phyloP scores from a whole-genome alignment of 352 stramenopile species.

The Phytopythium boreale region DNA sequence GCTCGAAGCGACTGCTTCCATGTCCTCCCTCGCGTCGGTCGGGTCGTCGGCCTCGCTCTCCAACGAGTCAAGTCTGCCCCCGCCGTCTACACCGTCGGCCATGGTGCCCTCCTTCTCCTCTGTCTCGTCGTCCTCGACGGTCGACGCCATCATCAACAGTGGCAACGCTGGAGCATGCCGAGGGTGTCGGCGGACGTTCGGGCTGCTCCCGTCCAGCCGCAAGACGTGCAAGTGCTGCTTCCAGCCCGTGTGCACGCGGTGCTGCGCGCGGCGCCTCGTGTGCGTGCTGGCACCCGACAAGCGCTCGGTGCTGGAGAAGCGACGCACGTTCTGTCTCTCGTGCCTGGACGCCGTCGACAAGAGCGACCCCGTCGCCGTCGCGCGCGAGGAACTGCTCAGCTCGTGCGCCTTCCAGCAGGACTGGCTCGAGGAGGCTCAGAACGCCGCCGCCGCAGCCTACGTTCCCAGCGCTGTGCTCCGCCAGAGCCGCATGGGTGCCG shows the following conservation, averaged over 20 bases:
- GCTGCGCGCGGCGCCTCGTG: slow-evolving; percentile 26
- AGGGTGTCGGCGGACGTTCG: slow-evolving; percentile 27
- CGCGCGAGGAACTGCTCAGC: slow-evolving; percentile 25
- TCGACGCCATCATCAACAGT: neutral
- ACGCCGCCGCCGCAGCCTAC: neutral
- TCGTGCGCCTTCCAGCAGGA: slow-evolving; percentile 1
- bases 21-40: neutral
- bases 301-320: slow-evolving; percentile 32
- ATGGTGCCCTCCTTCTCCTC: neutral
- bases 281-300: slow-evolving; percentile 33
- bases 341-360: slow-evolving; percentile 30
- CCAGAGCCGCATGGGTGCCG: neutral
- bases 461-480: slow-evolving; percentile 1
- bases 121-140: neutral
- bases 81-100: neutral
- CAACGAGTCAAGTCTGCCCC: neutral
- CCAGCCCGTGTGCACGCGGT: slow-evolving; percentile 28
- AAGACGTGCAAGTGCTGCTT: slow-evolving; percentile 36
- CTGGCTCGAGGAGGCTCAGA: slow-evolving; percentile 5
- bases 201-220: slow-evolving; percentile 25
- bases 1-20: neutral
- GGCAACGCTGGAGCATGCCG: slow-evolving; percentile 4
- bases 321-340: slow-evolving; percentile 26
- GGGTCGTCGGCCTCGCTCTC: neutral
- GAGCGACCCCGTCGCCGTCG: slow-evolving; percentile 26